These are phyloP conservation scores for Diaporthe sp. DNA, from an alignment of 2,329 filamentous ascomycete species.

Conservation along the genomic window DNA sequence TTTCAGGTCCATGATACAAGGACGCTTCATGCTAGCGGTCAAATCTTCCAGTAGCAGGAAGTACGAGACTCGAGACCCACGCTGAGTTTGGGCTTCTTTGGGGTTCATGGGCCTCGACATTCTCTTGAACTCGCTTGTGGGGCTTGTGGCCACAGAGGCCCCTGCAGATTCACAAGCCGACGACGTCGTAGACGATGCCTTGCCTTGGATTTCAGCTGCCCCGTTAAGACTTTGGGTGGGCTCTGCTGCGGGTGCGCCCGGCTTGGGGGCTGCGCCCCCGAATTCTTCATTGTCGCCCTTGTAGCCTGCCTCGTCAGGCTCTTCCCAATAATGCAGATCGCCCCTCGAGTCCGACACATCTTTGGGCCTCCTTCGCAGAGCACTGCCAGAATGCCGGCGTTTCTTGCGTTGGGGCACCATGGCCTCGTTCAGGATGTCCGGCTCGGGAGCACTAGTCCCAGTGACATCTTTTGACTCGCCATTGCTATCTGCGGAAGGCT, in stretches of 20 bases:
- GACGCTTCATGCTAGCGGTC: slow-evolving; percentile 94
- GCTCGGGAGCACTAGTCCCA: slow-evolving; percentile 75
- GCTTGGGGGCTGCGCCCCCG: slow-evolving; percentile 32
- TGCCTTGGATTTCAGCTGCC: slow-evolving; percentile 36
- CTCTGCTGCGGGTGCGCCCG: slow-evolving; percentile 30
- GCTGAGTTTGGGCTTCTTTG: slow-evolving; percentile 78
- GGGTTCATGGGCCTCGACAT: slow-evolving; percentile 77
- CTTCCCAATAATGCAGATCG: slow-evolving; percentile 91
- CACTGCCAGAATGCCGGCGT: slow-evolving; percentile 89
- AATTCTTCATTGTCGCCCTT: slow-evolving; percentile 73
- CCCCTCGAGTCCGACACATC: slow-evolving; percentile 79
- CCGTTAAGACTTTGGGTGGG: slow-evolving; percentile 32
- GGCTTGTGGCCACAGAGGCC: slow-evolving; percentile 54
- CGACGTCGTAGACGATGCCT: slow-evolving; percentile 33
- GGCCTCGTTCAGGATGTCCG: slow-evolving; percentile 63
- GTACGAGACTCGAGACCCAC: slow-evolving; percentile 82
- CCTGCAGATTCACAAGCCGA: slow-evolving; percentile 52
- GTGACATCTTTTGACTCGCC: slow-evolving; percentile 66
- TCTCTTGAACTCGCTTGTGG: slow-evolving; percentile 53
- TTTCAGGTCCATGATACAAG: slow-evolving; percentile 97
- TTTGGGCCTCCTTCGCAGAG: slow-evolving; percentile 78
- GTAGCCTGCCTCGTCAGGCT: slow-evolving; percentile 87
- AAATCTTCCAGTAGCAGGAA: slow-evolving; percentile 95
- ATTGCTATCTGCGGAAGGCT: slow-evolving; percentile 51
- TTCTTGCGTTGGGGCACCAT: slow-evolving; percentile 61